Evolutionary conservation across 2,329 filamentous ascomycete genomes (phyloP).

Genomic region (Penicillium griseofulvum): DNA sequence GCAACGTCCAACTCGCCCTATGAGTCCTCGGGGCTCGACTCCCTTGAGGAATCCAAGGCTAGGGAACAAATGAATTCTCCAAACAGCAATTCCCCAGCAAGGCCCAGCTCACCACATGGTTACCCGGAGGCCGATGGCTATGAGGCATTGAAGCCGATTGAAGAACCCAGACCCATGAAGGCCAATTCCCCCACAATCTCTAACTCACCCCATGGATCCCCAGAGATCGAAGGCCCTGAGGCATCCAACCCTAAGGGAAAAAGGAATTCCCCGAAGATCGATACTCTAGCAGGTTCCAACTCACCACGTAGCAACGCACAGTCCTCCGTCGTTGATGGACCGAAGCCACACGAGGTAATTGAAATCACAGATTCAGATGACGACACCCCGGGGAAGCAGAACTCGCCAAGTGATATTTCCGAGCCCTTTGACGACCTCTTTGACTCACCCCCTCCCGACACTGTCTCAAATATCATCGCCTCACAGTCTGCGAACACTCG

Average conservation of each 20-base stretch:
- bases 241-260: background rate
- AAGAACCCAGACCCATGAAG: too few relatives aligned
- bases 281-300: background rate
- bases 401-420: background rate
- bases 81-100: background rate
- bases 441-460: background rate
- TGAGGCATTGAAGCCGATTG: too few relatives aligned
- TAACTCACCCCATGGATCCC: background rate
- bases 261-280: background rate
- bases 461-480: background rate
- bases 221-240: background rate
- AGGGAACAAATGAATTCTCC: background rate
- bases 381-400: background rate
- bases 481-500: background rate
- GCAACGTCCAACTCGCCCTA: background rate
- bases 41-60: too few relatives aligned
- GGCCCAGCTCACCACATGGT: too few relatives aligned
- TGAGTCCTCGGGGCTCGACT: background rate
- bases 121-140: too few relatives aligned
- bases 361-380: background rate
- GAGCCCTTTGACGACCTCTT: background rate
- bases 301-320: background rate
- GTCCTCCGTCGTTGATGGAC: background rate
- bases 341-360: background rate
- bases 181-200: too few relatives aligned